Base-by-base conservation (phyloP, 2,329 filamentous ascomycete genomes). In the Colletotrichum phormii region DNA sequence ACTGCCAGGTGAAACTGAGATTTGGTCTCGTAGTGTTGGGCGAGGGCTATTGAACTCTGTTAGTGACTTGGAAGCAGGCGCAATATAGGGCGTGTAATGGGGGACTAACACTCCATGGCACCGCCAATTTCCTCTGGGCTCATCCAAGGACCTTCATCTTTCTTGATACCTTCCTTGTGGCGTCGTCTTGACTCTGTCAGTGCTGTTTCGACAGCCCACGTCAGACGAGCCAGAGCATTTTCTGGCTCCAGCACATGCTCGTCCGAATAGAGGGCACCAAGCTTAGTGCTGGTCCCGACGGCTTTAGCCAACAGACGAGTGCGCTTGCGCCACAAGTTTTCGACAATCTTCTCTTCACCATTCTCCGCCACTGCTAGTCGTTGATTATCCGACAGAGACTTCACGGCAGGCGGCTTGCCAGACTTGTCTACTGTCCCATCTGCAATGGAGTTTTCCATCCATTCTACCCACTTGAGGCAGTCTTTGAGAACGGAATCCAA, bases 131-230 rank as follows among this genome's bases (percentile, higher is more conserved):
- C 89, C 73, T 93, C 89, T 0, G 90, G 86, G 2, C 84, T 90
- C 83, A 95, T 86, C 92, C 93, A 96, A 1, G 88, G 85, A 22
- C 90, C 92, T 81, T 94, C 93, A 55, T 89, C 92, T 6, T 92
- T 86, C 78, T 92, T 94, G 3, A 93, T 84, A 1, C 93, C 93
- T 18, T 94, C 89, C 1, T 83, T 85, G 67, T 91, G 87, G 9
- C 94, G 89, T 67, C 94, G 85, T 74, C 90, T 88, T 76, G 92
- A 88, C 82, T 98, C 97, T 74, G 89, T 91, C 69, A 98, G 82
- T 1, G 92, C 88, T 3, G 93, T 92, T 79, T 97, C 94, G 0
- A 98, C 93, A 0, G 94, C 94, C 89, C 94, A 95, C 2, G 94
- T 87, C 51, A 98, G 87, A 22, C 89, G 86, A 78, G 93, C 91